Base-by-base conservation (phyloP, 129 eudicot species). In the Rutidosis leptorrhynchoides region DNA sequence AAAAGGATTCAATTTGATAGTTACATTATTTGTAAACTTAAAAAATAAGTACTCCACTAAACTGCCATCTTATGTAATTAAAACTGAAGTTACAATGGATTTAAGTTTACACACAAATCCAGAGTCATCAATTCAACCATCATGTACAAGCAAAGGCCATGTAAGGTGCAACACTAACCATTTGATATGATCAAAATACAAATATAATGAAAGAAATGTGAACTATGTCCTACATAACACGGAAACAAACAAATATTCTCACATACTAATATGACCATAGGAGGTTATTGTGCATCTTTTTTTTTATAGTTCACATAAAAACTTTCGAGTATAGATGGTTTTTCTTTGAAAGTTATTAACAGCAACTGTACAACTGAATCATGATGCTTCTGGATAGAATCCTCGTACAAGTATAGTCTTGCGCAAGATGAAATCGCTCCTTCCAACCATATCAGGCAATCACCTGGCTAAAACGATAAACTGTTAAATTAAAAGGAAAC, bases 351-450 rank as follows among this genome's bases (percentile, higher is more conserved):
- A 35, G 65, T 33, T 73, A 73, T 73, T 64, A 65, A 74, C 74
- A 74, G 59, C 49, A 67, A 58, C 73, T 74, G 73, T 67, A 74
- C 79, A 74, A 52, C 57, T 20, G 23, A 51, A 48, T 45, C 3
- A 70, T 42, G 43, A 33, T 53, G 53, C 51, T 10, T 32, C 33
- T 29, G 46, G 68, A 48, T 16, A 14, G 54, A 49, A 69, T 35
- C 8, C 17, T 2, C 65, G n/a, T 9, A 62, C 11, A 70, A 21
- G 58, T 29, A 42, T 24, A 2, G 24, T 43, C 65, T 73, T 42
- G 28, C 37, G 46, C 63, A 66, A 23, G 46, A 64, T 54, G 24
- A 72, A 58, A 46, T 58, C 67, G 67, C 20, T 66, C 51, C 17
- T 42, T 40, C 56, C 6, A 7, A 33, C 46, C 68, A 24, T 46